These are phyloP conservation scores for Pachysandra terminalis DNA, from an alignment of 164 flowering plant species.

Conservation along the genomic window DNA sequence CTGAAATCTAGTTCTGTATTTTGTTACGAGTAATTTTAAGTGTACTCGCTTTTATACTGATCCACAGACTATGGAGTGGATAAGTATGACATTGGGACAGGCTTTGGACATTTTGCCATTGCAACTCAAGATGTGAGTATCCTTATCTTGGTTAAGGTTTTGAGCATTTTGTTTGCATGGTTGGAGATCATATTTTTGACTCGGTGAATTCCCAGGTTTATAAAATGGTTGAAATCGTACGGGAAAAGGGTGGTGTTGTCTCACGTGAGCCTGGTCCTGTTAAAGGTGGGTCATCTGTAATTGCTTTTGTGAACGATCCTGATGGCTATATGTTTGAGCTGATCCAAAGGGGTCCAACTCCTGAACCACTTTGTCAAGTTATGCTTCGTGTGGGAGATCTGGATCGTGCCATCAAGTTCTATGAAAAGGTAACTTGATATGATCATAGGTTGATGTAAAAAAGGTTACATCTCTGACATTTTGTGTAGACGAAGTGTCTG, in stretches of 20 bases:
- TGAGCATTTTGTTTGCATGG: background rate
- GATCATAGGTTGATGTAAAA: background rate
- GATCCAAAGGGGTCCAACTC: constrained; percentile 77
- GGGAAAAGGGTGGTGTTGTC: constrained; percentile 80
- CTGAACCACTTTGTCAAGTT: constrained; percentile 94
- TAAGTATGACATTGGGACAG: constrained; percentile 86
- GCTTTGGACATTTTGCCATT: constrained; percentile 98
- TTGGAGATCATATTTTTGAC: background rate
- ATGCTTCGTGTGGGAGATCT: constrained; percentile 98
- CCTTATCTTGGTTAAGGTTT: constrained; percentile 1
- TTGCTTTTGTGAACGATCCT: constrained; percentile 95
- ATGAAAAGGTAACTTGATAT: constrained; percentile 65
- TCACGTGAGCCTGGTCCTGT: constrained; percentile 96
- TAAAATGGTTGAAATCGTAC: constrained; percentile 70
- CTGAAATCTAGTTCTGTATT: background rate
- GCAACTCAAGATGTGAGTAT: constrained; percentile 77
- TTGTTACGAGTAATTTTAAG: background rate
- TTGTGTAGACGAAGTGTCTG: too few species aligned
- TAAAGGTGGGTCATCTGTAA: constrained; percentile 69
- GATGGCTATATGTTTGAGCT: constrained; percentile 95
- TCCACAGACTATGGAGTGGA: constrained; percentile 85
- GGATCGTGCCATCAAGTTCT: constrained; percentile 82
- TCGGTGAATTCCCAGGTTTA: constrained; percentile 44
- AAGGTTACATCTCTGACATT: too few species aligned
- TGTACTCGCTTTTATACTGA: background rate